Evolutionary conservation across 2,329 filamentous ascomycete species (phyloP).

Genomic region (Raffaelea albimanens): DNA sequence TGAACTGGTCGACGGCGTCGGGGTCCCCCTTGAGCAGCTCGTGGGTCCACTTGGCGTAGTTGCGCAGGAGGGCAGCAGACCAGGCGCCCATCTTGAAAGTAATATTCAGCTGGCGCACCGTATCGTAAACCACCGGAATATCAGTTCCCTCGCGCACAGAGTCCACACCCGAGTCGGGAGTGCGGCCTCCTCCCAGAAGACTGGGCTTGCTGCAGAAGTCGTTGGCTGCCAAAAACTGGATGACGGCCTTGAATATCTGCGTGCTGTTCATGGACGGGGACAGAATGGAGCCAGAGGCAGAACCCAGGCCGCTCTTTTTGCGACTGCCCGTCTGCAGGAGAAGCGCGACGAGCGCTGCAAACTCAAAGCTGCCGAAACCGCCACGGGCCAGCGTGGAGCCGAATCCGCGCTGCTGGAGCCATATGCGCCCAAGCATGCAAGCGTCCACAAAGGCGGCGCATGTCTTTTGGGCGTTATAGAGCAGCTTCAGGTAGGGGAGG

Average conservation of each 20-base stretch:
- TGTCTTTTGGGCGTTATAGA: slow-evolving; percentile 59
- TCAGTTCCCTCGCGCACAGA: slow-evolving; percentile 29
- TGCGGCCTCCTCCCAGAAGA: slow-evolving; percentile 34
- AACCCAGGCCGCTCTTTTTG: slow-evolving; percentile 1
- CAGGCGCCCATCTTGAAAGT: slow-evolving; percentile 84
- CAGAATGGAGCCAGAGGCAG: slow-evolving; percentile 46
- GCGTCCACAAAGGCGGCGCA: slow-evolving; percentile 72
- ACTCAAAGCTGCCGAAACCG: slow-evolving; percentile 91
- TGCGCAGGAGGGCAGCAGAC: slow-evolving; percentile 66
- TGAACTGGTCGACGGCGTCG: slow-evolving; percentile 57
- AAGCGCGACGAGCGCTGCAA: slow-evolving; percentile 70
- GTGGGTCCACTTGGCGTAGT: slow-evolving; percentile 66
- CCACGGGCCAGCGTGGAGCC: slow-evolving; percentile 59
- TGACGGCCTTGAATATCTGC: slow-evolving; percentile 84
- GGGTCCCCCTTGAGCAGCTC: slow-evolving; percentile 54
- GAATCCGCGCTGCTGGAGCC: slow-evolving; percentile 84
- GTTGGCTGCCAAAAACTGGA: slow-evolving; percentile 75
- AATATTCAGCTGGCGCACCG: slow-evolving; percentile 64
- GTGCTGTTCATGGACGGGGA: slow-evolving; percentile 79
- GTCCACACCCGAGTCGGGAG: slow-evolving; percentile 20
- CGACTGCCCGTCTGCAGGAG: slow-evolving; percentile 63
- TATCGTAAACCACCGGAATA: slow-evolving; percentile 70
- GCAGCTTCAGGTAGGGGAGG: slow-evolving; percentile 62
- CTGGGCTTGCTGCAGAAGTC: slow-evolving; percentile 63
- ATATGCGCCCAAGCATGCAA: slow-evolving; percentile 75